Base-by-base conservation (phyloP, 208 protist species). In the Crithidia acanthocephali region DNA sequence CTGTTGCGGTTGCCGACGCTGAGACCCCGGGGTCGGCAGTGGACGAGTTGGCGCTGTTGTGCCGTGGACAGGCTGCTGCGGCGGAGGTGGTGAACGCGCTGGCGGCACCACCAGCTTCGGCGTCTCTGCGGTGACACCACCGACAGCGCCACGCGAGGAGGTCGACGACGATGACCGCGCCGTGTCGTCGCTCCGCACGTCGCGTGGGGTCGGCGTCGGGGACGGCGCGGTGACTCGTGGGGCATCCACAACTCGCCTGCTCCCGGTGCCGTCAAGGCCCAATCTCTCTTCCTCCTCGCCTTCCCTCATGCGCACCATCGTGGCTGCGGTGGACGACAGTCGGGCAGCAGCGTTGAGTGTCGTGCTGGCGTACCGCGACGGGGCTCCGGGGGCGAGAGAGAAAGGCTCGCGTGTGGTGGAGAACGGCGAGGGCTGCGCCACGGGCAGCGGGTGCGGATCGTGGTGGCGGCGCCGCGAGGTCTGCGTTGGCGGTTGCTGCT, bases 171-270 rank as follows among this genome's bases (percentile, higher is more conserved):
- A 28, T 2, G 68, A 65, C 10, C 22, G 16, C 20, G 35, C 18
- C 6, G 20, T 42, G 44, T 15, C 22, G 47, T 52, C 47, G 20
- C 53, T 35, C 3, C 13, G 22, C 8, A 51, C 56, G 1, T 76
- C 71, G 10, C 48, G 71, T 27, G 71, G 56, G 0, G 63, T 76
- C 2, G 71, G 63, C 23, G 71, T 76, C 11, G 57, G 71, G 2
- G 63, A 76, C 22, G 71, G 71, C 4, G 71, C 71, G 0, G 71
- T 76, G 62, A 35, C 68, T 23, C 35, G 70, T 22, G 30, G 8
- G 25, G 16, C 35, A 10, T 40, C 18, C 23, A 42, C 1, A 23
- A 40, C 47, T 23, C 13, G 55, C n/a, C 28, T 20, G 15, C 18
- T 48, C 9, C 4, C 44, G 4, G 6, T 48, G 44, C 28, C 20